These are phyloP conservation scores for Candida frijolesensis DNA, from an alignment of 1,139 yeast genomes.

Conservation along the genomic window DNA sequence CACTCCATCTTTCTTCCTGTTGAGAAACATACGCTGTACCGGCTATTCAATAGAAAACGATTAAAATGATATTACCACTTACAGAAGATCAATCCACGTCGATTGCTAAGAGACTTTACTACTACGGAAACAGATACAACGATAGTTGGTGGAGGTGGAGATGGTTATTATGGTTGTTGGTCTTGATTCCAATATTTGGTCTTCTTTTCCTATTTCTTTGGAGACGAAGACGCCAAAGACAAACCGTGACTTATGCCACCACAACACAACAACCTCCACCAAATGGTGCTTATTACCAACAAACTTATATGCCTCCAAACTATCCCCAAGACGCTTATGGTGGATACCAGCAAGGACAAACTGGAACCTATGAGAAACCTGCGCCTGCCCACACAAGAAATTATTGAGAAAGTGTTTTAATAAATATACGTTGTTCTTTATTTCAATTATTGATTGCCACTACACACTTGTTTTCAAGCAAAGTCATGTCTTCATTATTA, in stretches of 20 bases:
- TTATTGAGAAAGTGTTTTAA: slow-evolving; percentile 12
- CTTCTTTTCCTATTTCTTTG: slow-evolving; percentile 8
- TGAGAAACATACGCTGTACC: background rate
- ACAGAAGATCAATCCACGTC: background rate
- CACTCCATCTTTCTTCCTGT: background rate
- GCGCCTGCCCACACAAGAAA: slow-evolving; percentile 7
- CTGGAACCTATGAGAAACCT: slow-evolving; percentile 2
- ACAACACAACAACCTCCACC: slow-evolving; percentile 3
- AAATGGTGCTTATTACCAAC: slow-evolving; percentile 1
- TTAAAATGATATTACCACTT: background rate
- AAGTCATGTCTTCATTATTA: too few relatives aligned
- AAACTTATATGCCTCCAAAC: slow-evolving; percentile 5
- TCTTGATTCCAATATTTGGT: slow-evolving; percentile 12
- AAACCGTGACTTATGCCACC: background rate
- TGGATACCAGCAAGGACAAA: slow-evolving; percentile 5
- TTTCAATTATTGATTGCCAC: background rate
- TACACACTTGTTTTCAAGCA: slow-evolving; percentile 17
- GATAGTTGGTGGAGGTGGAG: slow-evolving; percentile 12
- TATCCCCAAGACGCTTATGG: slow-evolving; percentile 2
- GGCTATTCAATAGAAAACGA: background rate
- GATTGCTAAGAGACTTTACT: background rate
- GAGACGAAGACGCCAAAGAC: slow-evolving; percentile 8
- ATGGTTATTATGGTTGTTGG: slow-evolving; percentile 16
- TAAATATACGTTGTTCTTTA: slow-evolving; percentile 1
- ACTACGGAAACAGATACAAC: background rate